Base-by-base conservation (phyloP, 805 yeast genomes). In the Wickerhamomyces strasburgensis region DNA sequence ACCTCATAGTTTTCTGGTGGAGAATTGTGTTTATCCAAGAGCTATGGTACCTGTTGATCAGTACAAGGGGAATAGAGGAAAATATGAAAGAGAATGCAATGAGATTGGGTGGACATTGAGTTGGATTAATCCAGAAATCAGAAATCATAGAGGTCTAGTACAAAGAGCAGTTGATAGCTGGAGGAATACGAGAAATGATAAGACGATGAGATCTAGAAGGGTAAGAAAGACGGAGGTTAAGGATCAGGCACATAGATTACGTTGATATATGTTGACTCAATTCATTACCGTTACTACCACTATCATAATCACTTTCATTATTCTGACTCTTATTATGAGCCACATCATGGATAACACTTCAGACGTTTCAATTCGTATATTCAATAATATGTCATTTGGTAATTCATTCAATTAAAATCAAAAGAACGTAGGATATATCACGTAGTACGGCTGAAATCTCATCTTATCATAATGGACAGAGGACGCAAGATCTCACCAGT, bases 91-190 rank as follows among this genome's bases (percentile, higher is more conserved):
- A 26, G 65, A 61, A 30, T 72, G 78, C 54, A 72, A 72, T 44
- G 55, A 57, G 19, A 60, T 72, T 29, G 77, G 75, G 5, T 70
- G 76, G 75, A 58, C 61, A n/a, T 49, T 72, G 21, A 62, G 68
- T 5, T 59, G 53, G 49, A 51, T 60, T 26, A 72, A 72, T 43
- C 68, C 72, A 0, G 58, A 58, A 16, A 54, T 72, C n/a, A 59
- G 67, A 18, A 54, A 54, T 32, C 65, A 66, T 21, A 57, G 73
- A 19, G 77, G 77, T 1, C 50, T 72, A 13, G 61, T 70, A 13
- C 77, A 72, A 46, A 57, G 76, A 21, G 76, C 77, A 1, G 77
- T 72, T 13, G 77, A 71, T 41, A 57, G 67, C 6, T 72, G 73
- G 73, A 58, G 77, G 44, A 72, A 72, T 49, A 63, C 73, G 5